phyloP scores from a whole-genome alignment of 2,329 filamentous ascomycete species.

The Cryphonectria japonica region DNA sequence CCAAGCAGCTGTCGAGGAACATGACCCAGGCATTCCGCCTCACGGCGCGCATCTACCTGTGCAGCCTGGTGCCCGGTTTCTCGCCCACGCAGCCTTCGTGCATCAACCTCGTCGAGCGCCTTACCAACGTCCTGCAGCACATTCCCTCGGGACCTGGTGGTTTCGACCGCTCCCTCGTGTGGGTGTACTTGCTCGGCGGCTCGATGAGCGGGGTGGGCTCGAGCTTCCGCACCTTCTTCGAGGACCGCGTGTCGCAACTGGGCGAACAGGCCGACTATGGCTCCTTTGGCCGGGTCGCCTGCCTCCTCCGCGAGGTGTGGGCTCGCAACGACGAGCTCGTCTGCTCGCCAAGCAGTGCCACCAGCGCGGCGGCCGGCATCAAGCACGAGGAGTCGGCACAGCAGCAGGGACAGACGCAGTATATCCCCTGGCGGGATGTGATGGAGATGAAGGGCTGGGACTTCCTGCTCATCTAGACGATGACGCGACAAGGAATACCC shows the following conservation, averaged over 20 bases:
- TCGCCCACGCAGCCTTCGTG: conserved; percentile 74
- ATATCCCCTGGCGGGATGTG: conserved; percentile 92
- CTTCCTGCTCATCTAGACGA: conserved; percentile 77
- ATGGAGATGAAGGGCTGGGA: conserved; percentile 93
- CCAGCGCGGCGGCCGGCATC: conserved; percentile 41
- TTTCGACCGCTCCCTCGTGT: conserved; percentile 88
- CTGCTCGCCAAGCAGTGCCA: conserved; percentile 42
- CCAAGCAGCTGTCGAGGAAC: conserved; percentile 83
- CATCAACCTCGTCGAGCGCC: conserved; percentile 75
- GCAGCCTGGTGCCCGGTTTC: conserved; percentile 89
- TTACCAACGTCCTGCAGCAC: conserved; percentile 75
- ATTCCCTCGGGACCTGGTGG: conserved; percentile 82
- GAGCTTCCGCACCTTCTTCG: conserved; percentile 76
- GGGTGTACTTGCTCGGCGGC: conserved; percentile 90
- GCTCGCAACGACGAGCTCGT: conserved; percentile 64
- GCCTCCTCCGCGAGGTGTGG: conserved; percentile 84
- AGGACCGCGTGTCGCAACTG: conserved; percentile 73
- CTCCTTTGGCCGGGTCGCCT: conserved; percentile 81
- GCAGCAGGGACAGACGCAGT: conserved; percentile 43
- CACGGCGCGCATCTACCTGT: conserved; percentile 94
- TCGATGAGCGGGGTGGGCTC: conserved; percentile 74
- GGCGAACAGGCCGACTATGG: conserved; percentile 80
- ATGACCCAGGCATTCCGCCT: conserved; percentile 90
- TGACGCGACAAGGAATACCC: conserved; percentile 24
- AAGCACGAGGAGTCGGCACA: conserved; percentile 38